These are phyloP conservation scores for Eragrostis curvula DNA, from an alignment of 176 grass and related monocot genomes.

Conservation along the genomic window DNA sequence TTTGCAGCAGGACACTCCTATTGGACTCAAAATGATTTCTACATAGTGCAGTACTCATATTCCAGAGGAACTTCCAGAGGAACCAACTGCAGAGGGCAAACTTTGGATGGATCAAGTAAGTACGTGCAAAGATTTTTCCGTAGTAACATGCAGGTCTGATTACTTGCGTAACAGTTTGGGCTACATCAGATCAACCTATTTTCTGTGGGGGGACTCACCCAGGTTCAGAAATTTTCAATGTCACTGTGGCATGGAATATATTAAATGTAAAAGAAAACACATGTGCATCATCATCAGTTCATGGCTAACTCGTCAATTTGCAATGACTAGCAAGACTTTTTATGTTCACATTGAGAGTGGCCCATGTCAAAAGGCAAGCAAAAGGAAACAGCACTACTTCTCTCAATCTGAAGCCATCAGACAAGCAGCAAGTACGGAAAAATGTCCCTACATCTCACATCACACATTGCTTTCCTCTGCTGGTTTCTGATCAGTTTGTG, in stretches of 20 bases:
- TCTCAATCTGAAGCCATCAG: neutral
- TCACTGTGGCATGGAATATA: neutral
- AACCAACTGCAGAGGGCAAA: neutral
- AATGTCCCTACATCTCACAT: neutral
- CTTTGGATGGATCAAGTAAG: neutral
- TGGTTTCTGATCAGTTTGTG: slow-evolving; percentile 23
- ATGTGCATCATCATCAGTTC: neutral
- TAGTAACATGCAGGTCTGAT: too few relatives aligned
- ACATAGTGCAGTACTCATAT: too few relatives aligned
- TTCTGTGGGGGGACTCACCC: neutral
- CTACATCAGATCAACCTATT: neutral
- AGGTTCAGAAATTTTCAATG: neutral
- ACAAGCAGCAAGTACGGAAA: neutral
- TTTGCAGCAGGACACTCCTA: too few relatives aligned
- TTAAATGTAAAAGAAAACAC: neutral
- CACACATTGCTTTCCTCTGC: neutral
- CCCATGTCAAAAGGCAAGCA: slow-evolving; percentile 10
- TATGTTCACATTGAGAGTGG: neutral
- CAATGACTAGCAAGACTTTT: neutral
- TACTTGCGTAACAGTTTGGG: too few relatives aligned
- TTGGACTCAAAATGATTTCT: too few relatives aligned
- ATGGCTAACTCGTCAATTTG: neutral
- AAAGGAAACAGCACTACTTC: slow-evolving; percentile 2
- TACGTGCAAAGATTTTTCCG: neutral
- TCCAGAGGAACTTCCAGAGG: neutral